Evolutionary conservation across 768 basidiomycete genomes (phyloP).

Genomic region (Tricholoma sp.): DNA sequence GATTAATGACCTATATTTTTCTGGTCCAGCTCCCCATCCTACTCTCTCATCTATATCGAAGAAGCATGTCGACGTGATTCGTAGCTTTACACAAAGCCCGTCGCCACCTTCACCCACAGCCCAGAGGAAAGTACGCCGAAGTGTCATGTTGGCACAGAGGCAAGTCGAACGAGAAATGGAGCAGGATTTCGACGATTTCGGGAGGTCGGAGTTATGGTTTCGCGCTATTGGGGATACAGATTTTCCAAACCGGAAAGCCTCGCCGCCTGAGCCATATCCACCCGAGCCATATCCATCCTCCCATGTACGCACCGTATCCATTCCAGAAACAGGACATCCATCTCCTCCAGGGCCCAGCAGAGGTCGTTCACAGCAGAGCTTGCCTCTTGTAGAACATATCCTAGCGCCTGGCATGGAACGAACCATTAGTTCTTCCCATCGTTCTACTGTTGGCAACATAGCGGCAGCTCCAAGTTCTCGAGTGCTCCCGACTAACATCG

Average conservation of each 20-base stretch:
- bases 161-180: slow-evolving; percentile 89
- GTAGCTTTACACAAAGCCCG: slow-evolving; percentile 53
- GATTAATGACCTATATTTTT: slow-evolving; percentile 87
- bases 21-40: slow-evolving; percentile 49
- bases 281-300: background rate
- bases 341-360: slow-evolving; percentile 12
- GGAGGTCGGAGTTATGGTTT: slow-evolving; percentile 87
- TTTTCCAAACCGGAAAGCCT: slow-evolving; percentile 18
- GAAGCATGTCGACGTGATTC: slow-evolving; percentile 68
- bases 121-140: slow-evolving; percentile 60
- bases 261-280: background rate
- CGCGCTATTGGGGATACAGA: slow-evolving; percentile 75
- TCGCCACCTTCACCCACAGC: slow-evolving; percentile 35
- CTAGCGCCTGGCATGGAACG: slow-evolving; percentile 36
- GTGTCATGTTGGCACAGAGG: slow-evolving; percentile 78
- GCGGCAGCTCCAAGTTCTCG: slow-evolving; percentile 13
- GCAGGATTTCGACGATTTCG: slow-evolving; percentile 87
- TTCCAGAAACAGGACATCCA: background rate
- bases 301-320: slow-evolving; percentile 3
- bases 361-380: slow-evolving; percentile 10
- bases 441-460: slow-evolving; percentile 23
- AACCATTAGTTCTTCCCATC: slow-evolving; percentile 35
- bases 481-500: slow-evolving; percentile 54
- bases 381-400: slow-evolving; percentile 24
- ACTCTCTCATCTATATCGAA: slow-evolving; percentile 59